Evolutionary conservation across 495 filamentous ascomycete genomes (phyloP).

Genomic region (Xylaria palmicola): DNA sequence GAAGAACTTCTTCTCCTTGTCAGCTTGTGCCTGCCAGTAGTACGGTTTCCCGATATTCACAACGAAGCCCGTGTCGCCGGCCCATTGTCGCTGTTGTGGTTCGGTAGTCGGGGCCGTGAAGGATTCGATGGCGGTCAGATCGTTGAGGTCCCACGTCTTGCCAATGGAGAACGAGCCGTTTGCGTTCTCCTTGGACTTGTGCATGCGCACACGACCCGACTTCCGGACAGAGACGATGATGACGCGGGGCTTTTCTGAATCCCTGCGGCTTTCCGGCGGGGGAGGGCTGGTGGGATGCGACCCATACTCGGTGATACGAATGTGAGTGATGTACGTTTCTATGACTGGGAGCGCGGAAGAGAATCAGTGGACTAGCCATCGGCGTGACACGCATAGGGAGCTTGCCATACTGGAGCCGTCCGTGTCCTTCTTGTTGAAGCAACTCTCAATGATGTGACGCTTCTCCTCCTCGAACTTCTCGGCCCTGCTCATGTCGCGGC

Average conservation of each 20-base stretch:
- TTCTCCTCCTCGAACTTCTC: constrained; percentile 96
- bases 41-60: constrained; percentile 91
- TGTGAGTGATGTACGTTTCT: constrained; percentile 98
- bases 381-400: neutral
- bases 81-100: constrained; percentile 71
- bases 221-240: constrained; percentile 91
- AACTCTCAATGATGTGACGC: constrained; percentile 84
- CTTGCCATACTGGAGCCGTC: constrained; percentile 70
- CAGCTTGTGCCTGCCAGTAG: constrained; percentile 89
- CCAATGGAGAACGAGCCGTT: constrained; percentile 96
- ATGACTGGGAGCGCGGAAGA: constrained; percentile 51
- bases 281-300: constrained; percentile 81
- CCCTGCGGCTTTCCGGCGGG: constrained; percentile 64
- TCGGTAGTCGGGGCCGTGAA: constrained; percentile 63
- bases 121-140: constrained; percentile 76
- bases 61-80: constrained; percentile 77
- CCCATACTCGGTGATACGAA: constrained; percentile 82
- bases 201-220: constrained; percentile 88
- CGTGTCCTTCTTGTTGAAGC: constrained; percentile 82
- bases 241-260: constrained; percentile 82
- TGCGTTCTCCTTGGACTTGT: constrained; percentile 92
- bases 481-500: constrained; percentile 62
- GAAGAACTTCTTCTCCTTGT: constrained; percentile 98
- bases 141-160: constrained; percentile 95
- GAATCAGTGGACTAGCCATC: neutral